Base-by-base conservation (phyloP, 2,329 filamentous ascomycete species). In the Conoideocrella luteorostrata region DNA sequence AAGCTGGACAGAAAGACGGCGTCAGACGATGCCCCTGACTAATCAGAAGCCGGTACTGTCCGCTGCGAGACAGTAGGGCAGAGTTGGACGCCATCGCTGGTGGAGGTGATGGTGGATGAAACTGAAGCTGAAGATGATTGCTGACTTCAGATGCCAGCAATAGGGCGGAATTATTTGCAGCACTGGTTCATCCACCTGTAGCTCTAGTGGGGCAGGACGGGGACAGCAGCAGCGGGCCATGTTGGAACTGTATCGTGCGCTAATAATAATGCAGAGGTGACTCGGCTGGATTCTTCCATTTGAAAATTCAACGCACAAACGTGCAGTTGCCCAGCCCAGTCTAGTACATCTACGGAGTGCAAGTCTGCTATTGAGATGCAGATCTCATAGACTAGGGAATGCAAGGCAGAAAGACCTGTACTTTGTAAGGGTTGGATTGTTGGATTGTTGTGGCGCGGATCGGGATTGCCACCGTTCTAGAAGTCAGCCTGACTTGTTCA, bases 1-100 rank as follows among this genome's bases (percentile, higher is more conserved):
- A 65, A 36, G 63, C 61, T 1, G 57, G 58, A 40, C 63, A 65
- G 46, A 52, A 49, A 12, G 59, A 56, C 6, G 47, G 4, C 20
- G 35, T 20, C 1, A 38, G 41, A 7, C 48, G 49, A 7, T 47
- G 54, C 23, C 46, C 30, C 5, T 48, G 23, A 33, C 50, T 47
- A 23, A 52, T 40, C 41, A 62, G 36, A 15, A 55, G 53, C 43
- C 59, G 53, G 12, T 59, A 43, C 40, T 51, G 59, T 46, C 55
- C 54, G 44, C 50, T 50, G 22, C 50, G 53, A 47, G 56, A 50
- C 47, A 60, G 52, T 46, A 59, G 43, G 39, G 59, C 51, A 45
- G 54, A 50, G 50, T 51, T 56, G 46, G 57, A 56, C 51, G 60
- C 56, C 60, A 63, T 63, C 49, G 50, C 48, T 44, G 42, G 47